Evolutionary conservation across 306 rosid genomes (phyloP), one percentile per base, ranked within the genome.

Genomic region (Malus sylvestris): DNA sequence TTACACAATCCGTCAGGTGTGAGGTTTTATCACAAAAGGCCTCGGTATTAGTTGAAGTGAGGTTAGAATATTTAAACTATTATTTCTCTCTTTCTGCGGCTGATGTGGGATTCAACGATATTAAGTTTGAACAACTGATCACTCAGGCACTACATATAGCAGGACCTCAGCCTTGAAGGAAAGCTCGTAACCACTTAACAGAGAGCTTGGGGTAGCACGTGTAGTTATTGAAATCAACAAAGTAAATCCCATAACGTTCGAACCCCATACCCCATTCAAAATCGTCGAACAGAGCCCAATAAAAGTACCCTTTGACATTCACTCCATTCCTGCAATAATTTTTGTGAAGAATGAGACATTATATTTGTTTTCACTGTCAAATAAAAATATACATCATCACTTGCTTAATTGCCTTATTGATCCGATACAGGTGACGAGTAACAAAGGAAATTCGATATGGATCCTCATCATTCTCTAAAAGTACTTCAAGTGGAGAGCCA

Each of bases 251-350:
- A 33, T 3, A 33, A 5, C 44, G 51, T 1, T 51, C 1, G 16
- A 6, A 18, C 19, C 79, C 79, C 51, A 35, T n/a, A 2, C 52
- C 65, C 76, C 67, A 72, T 72, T 72, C 76, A 32, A 72, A 13
- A 6, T 72, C 67, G 6, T 72, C 77, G 9, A 60, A 59, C 4
- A 73, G 4, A 59, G 67, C 23, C 72, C 79, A 75, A 18, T 5
- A n/a, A 61, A 45, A 75, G 53, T 51, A 75, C 1, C 79, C 79
- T n/a, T 64, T 33, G 63, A 75, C 64, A 18, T 75, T 75, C 8
- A 62, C 79, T 32, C 65, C 79, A 13, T 75, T 35, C 64, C 64
- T 59, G 32, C 64, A 1, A 59, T 23, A 59, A 59, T 9, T 3
- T 3, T 10, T 4, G 27, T n/a, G 10, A 59, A 20, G 25, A n/a